Base-by-base conservation (phyloP, 2,329 filamentous ascomycete species). In the Trichoderma arundinaceum region DNA sequence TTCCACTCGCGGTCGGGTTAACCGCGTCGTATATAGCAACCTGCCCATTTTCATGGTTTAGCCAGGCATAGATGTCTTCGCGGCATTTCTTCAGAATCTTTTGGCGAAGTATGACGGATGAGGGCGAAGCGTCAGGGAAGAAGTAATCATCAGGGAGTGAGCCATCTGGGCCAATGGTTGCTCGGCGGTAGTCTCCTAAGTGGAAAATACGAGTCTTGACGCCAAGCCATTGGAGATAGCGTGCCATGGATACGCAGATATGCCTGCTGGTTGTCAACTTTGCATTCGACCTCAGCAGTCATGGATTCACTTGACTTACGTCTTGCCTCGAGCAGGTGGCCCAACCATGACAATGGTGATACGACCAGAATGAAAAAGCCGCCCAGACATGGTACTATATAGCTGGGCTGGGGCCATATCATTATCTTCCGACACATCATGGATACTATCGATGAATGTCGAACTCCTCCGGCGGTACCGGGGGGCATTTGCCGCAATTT, bases 181-280 rank as follows among this genome's bases (percentile, higher is more conserved):
- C 94, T 75, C 95, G 88, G 70, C 95, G 90, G 77, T 99, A 99
- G 79, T 99, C 95, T 66, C 96, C 95, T 15, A 99, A 83, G 76
- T 99, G 95, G 77, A 99, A 99, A 72, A 98, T 96, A 71, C 94
- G 90, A 39, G 95, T 98, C 82, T 99, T 99, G 67, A 99, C 95
- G 68, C 95, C 95, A 44, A 99, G 86, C 95, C 95, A 99, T 78
- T 94, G 88, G 51, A 99, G 84, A 80, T 99, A 99, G 52, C 95
- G 90, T 53, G 94, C 93, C 74, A 99, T 85, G 7, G 95, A 97
- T 60, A 99, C 95, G 66, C 94, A 97, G 60, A 97, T 96, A 74
- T 99, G 95, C 19, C 90, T 93, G 65, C 6, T 17, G n/a, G 9
- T 33, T 63, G 63, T 75, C 35, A 75, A 70, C n/a, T 41, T 32